Base-by-base conservation (phyloP, 2,329 filamentous ascomycete species). In the Madurella mycetomatis region DNA sequence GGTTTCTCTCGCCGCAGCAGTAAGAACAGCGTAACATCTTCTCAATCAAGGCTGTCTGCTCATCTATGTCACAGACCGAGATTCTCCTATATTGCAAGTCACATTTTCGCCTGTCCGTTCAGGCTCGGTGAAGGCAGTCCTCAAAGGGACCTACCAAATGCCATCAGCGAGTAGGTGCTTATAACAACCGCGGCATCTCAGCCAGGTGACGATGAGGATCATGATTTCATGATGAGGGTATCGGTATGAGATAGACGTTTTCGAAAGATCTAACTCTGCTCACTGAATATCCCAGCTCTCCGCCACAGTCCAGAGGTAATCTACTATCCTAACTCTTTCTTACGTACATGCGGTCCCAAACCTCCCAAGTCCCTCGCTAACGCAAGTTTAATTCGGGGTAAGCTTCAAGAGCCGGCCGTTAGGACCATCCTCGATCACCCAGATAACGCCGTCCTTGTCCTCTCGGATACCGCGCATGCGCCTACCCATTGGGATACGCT, bases 381-480 rank as follows among this genome's bases (percentile, higher is more conserved):
- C 56, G 49, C 51, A 61, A 59, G 53, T 57, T 25, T 37, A 37
- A 9, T 37, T 37, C 34, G 67, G 67, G 46, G 67, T 69, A 49
- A 68, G 65, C 66, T 68, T 67, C 60, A 69, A 58, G 41, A 69
- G 64, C 51, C 64, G 58, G 43, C 66, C 67, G 54, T 37, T 52
- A 41, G 53, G 45, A 57, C 67, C 67, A 60, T 69, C 67, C 61
- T 69, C 66, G 39, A 68, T 56, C 47, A 67, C 64, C 65, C 66
- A 69, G 53, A 69, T 63, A 51, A 62, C 58, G 55, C 66, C 67
- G 48, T 68, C 66, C 56, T 61, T 60, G 56, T 56, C 56, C 63
- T 68, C 63, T 48, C 67, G 64, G 62, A 69, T 64, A 51, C 64
- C 61, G 54, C 67, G 66, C 62, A 66, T 68, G 60, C 67, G 66